Conservation (phyloP, 2,329 filamentous ascomycete species). For the Phaeosphaeriaceae sp. region DNA sequence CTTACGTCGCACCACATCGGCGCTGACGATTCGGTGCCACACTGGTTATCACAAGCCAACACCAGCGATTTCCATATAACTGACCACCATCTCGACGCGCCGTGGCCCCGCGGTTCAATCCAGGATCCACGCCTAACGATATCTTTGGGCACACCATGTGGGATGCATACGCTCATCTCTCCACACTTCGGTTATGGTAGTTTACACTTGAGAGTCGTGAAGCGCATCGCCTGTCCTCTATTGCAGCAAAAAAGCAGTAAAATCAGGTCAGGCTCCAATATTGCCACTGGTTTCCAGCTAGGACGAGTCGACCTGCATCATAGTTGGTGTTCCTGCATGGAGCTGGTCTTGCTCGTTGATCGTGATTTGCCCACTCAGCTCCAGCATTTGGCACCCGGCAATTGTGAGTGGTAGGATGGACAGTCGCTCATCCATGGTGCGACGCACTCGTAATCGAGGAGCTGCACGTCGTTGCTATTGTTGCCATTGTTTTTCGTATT, state of each 20-base stretch:
- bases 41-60: slow-evolving; percentile 23
- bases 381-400: slow-evolving; percentile 23
- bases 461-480: slow-evolving; percentile 29
- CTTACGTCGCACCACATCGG: slow-evolving; percentile 28
- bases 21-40: slow-evolving; percentile 37
- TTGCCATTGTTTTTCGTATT: slow-evolving; percentile 10
- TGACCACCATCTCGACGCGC: slow-evolving; percentile 26
- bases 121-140: slow-evolving; percentile 10
- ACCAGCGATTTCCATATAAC: slow-evolving; percentile 9
- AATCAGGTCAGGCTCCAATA: background rate
- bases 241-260: slow-evolving; percentile 3
- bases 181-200: slow-evolving; percentile 7
- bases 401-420: slow-evolving; percentile 33
- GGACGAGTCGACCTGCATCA: slow-evolving; percentile 19
- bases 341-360: slow-evolving; percentile 24
- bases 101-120: slow-evolving; percentile 21
- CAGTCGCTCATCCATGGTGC: slow-evolving; percentile 40
- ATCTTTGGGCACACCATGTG: slow-evolving; percentile 9
- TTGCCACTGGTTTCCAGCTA: slow-evolving; percentile 20
- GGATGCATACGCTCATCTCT: slow-evolving; percentile 24
- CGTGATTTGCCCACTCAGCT: slow-evolving; percentile 42
- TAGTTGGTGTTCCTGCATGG: too few species aligned
- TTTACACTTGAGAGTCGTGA: slow-evolving; percentile 9
- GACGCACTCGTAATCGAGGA: slow-evolving; percentile 33
- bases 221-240: slow-evolving; percentile 16